Evolutionary conservation across 345 rosid genomes (phyloP).

Genomic region (Arabidopsis thaliana): TAIR10.1 NC_003074.8:15901501-15902000

Average conservation of each 20-base stretch:
- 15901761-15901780: not conserved
- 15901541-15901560: not conserved
- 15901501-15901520: not conserved
- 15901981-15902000: not conserved
- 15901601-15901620: not conserved
- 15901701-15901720: not conserved
- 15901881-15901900: not conserved
- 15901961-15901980: slow-evolving; percentile 22
- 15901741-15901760: too few relatives aligned
- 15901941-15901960: not conserved
- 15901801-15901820: not conserved
- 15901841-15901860: not conserved
- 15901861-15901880: slow-evolving; percentile 25
- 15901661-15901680: not conserved
- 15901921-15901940: slow-evolving; percentile 36
- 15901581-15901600: not conserved
- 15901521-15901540: not conserved
- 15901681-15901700: not conserved
- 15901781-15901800: not conserved
- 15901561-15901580: not conserved
- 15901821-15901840: not conserved
- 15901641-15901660: not conserved
- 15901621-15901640: not conserved
- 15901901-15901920: not conserved
- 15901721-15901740: too few relatives aligned